Base-by-base conservation (phyloP, 1,284 basidiomycete species). In the Rhodotorula glutinis region DNA sequence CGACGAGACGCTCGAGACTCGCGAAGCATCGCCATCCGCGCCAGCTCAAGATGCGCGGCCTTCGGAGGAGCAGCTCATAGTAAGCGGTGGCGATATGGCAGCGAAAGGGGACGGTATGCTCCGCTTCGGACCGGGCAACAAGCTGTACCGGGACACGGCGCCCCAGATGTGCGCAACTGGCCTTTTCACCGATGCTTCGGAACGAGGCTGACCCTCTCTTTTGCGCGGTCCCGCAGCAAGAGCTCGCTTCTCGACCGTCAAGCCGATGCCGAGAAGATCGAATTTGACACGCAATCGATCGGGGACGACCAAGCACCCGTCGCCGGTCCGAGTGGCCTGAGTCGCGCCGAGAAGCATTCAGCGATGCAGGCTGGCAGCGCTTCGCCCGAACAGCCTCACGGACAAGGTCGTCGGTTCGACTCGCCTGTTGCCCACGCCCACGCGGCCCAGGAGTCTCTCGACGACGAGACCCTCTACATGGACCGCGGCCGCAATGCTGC, bases 171-270 rank as follows among this genome's bases (percentile, higher is more conserved):
- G 7, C n/a, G 58, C 41, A 21, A 4, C 23, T 10, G 19, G 7
- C 14, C 41, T 16, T n/a, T 8, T 8, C 3, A 11, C 7, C 2
- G 5, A 19, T 16, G 43, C 17, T 44, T 19, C 29, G 4, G 11
- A 3, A 23, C 40, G 17, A 4, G 4, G 11, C 51, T 60, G 40
- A 25, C 14, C 10, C 7, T 13, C 21, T 33, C 54, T 38, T 38
- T 38, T 5, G 43, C 3, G 4, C 47, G n/a, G 4, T 27, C 17
- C 4, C 33, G 9, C 43, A 51, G 38, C 2, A 46, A 56, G 11
- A 40, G 46, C n/a, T 56, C 63, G 2, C 40, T 65, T 9, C 54
- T 67, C 57, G 58, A 53, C 4, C 54, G 59, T 2, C 66, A 61
- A 43, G 19, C 33, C 10, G 58, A 60, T n/a, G 66, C 62, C 9